phyloP scores from a whole-genome alignment of 257 asterid genomes.

The Ilex asprella region DNA sequence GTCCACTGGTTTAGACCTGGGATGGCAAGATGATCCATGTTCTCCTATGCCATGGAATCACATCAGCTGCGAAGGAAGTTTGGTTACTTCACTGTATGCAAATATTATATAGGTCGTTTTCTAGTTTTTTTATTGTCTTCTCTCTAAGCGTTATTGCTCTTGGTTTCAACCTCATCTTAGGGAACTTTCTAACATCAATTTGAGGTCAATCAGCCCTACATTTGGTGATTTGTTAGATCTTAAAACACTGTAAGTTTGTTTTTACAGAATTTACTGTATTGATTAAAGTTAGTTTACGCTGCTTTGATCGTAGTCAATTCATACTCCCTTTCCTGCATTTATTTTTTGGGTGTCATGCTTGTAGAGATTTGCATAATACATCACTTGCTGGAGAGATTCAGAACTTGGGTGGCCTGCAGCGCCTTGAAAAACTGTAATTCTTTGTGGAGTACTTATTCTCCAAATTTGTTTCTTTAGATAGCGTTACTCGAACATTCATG shows the following conservation, averaged over 20 bases:
- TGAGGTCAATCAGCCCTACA: slow-evolving; percentile 81
- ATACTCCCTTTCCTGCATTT: neutral
- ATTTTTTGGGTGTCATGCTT: slow-evolving; percentile 8
- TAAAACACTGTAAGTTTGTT: slow-evolving; percentile 57
- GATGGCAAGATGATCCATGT: slow-evolving; percentile 94
- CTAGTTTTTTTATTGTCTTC: neutral
- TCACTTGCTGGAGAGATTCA: slow-evolving; percentile 84
- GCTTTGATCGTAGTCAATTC: neutral
- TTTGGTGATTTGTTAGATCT: slow-evolving; percentile 82
- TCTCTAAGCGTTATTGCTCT: neutral
- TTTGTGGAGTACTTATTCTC: slow-evolving; percentile 3
- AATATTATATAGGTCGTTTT: neutral
- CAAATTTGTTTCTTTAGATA: slow-evolving; percentile 6
- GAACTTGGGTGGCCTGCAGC: slow-evolving; percentile 80
- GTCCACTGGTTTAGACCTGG: slow-evolving; percentile 61
- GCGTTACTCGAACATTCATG: neutral
- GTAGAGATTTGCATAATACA: slow-evolving; percentile 83
- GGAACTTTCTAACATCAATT: slow-evolving; percentile 58
- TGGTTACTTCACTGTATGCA: slow-evolving; percentile 76
- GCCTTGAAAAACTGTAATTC: slow-evolving; percentile 71
- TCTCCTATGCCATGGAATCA: slow-evolving; percentile 83
- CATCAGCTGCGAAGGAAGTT: slow-evolving; percentile 71
- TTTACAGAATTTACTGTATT: neutral
- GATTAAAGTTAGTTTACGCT: too few relatives aligned
- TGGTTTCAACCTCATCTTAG: slow-evolving; percentile 26